A percentile compares a stretch with the other conserved stretches of the same genome.
These are phyloP conservation scores for Stenocarpella maydis DNA, from an alignment of 2,329 filamentous ascomycete genomes.

Conservation along the genomic window DNA sequence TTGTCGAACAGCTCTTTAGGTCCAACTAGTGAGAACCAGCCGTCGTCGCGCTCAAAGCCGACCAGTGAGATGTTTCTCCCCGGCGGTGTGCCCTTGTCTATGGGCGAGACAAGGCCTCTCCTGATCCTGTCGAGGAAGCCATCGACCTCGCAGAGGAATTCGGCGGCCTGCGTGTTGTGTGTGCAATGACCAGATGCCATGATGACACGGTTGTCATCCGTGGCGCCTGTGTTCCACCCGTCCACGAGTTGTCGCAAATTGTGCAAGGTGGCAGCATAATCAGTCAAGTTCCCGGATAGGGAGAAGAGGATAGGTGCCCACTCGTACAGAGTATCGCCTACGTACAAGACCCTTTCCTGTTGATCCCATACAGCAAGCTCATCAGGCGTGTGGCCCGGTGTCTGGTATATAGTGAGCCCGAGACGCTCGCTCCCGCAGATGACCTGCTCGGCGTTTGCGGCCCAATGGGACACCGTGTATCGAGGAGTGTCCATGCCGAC, in stretches of 20 bases:
- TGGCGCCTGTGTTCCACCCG: constrained; percentile 27
- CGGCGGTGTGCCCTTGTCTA: constrained; percentile 17
- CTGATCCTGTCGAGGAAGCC: constrained; percentile 24
- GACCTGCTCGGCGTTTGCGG: constrained; percentile 47
- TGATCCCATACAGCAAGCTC: constrained; percentile 54
- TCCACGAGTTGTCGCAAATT: constrained; percentile 33
- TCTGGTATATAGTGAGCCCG: constrained; percentile 52
- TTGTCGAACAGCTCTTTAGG: constrained; percentile 29
- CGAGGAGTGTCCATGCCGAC: constrained; percentile 47
- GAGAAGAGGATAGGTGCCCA: constrained; percentile 40
- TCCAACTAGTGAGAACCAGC: constrained; percentile 23
- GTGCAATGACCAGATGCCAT: constrained; percentile 30
- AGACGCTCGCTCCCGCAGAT: constrained; percentile 40
- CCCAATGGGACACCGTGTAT: constrained; percentile 53
- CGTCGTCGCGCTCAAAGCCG: constrained; percentile 27
- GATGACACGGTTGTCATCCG: not conserved
- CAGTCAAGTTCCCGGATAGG: constrained; percentile 32
- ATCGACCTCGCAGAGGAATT: constrained; percentile 19
- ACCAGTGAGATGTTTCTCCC: constrained; percentile 25
- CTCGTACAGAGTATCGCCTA: constrained; percentile 57
- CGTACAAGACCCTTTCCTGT: constrained; percentile 52
- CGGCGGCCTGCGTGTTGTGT: constrained; percentile 2
- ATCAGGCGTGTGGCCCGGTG: constrained; percentile 57
- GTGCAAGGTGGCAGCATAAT: constrained; percentile 35
- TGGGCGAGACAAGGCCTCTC: constrained; percentile 1